Evolutionary conservation across 139 green algal species (phyloP).

Genomic region (Spirogloea muscicola): DNA sequence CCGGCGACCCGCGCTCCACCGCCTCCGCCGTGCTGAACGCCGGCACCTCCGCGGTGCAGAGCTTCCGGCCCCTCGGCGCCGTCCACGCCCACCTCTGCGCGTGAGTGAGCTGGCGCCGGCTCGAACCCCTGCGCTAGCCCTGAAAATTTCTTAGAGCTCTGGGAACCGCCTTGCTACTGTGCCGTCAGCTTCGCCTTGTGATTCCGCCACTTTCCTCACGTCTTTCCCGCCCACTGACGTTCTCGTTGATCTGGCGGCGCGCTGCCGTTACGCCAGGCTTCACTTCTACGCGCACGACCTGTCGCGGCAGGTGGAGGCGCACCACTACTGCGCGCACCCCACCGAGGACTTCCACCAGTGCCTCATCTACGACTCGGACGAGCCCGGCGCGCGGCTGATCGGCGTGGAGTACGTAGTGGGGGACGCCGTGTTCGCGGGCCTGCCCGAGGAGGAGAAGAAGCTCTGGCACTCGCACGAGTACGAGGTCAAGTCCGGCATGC

Average conservation of each 20-base stretch:
- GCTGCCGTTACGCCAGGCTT: slow-evolving; percentile 18
- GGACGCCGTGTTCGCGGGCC: slow-evolving; percentile 55
- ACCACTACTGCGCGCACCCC: slow-evolving; percentile 67
- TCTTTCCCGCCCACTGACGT: background rate
- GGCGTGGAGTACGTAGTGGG: slow-evolving; percentile 75
- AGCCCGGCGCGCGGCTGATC: slow-evolving; percentile 60
- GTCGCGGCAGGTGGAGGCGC: slow-evolving; percentile 58
- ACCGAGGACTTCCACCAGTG: slow-evolving; percentile 70
- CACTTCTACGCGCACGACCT: slow-evolving; percentile 47
- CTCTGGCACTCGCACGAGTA: slow-evolving; percentile 75
- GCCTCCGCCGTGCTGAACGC: slow-evolving; percentile 4
- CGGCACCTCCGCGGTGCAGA: slow-evolving; percentile 12
- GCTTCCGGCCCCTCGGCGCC: slow-evolving; percentile 11
- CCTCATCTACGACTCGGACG: slow-evolving; percentile 60
- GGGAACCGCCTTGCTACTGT: background rate
- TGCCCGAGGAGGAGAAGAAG: slow-evolving; percentile 71
- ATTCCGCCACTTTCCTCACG: background rate
- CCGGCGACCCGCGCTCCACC: too few relatives aligned
- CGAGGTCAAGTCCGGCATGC: slow-evolving; percentile 55
- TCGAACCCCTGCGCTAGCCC: background rate
- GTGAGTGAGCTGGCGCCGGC: background rate
- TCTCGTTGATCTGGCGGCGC: background rate
- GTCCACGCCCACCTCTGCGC: slow-evolving; percentile 28
- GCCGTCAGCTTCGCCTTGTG: background rate
- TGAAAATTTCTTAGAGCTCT: background rate